Conservation (phyloP, 495 filamentous ascomycete genomes). For the Hypoxylon perforatum region DNA sequence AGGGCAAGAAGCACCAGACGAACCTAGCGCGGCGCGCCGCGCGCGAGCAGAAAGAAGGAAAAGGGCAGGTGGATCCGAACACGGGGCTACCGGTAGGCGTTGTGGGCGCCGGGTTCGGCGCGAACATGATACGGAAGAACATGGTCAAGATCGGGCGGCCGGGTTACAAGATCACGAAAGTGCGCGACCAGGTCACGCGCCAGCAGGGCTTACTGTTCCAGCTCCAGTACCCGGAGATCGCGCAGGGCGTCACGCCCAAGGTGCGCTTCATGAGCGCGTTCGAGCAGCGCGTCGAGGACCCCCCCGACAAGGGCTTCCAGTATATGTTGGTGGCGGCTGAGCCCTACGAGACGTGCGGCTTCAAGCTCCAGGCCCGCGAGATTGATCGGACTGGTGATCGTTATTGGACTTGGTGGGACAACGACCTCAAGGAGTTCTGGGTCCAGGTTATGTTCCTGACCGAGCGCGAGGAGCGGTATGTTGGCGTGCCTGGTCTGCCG, state of each 20-base stretch:
- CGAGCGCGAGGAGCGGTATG: constrained; percentile 95
- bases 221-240: constrained; percentile 94
- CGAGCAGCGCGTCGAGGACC: constrained; percentile 94
- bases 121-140: constrained; percentile 75
- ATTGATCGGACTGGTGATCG: constrained; percentile 87
- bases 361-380: constrained; percentile 95
- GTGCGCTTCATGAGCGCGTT: constrained; percentile 98
- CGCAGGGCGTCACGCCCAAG: constrained; percentile 75
- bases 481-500: constrained; percentile 88
- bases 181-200: constrained; percentile 86
- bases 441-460: constrained; percentile 99
- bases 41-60: constrained; percentile 89
- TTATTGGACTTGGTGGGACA: constrained; percentile 96
- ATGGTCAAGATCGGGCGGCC: constrained; percentile 97
- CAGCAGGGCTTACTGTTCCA: constrained; percentile 95
- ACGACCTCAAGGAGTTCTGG: constrained; percentile 97
- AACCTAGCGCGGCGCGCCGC: constrained; percentile 98
- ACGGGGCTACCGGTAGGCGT: constrained; percentile 81
- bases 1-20: constrained; percentile 98
- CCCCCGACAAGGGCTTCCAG: constrained; percentile 92
- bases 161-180: constrained; percentile 98
- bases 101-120: constrained; percentile 74
- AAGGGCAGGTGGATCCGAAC: constrained; percentile 75
- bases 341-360: constrained; percentile 96
- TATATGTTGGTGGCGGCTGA: constrained; percentile 96